A percentile compares a stretch with the other conserved stretches of the same genome.
Evolutionary conservation across 2,329 filamentous ascomycete genomes (phyloP).

Genomic region (Monosporascus sp.): DNA sequence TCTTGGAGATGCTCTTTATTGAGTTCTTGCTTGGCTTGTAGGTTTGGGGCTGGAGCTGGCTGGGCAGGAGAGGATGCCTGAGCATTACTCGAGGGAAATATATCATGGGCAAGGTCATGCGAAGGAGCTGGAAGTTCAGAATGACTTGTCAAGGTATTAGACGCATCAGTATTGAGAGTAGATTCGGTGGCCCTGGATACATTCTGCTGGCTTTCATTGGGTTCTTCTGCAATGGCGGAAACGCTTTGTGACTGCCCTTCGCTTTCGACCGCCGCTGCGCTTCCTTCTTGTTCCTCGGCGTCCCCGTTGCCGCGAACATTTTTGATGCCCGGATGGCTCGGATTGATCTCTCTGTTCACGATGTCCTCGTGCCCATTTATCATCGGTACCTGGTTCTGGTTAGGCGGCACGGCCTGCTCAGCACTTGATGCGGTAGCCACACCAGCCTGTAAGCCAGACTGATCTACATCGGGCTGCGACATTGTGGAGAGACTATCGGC

Average conservation of each 20-base stretch:
- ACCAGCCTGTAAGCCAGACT: conserved; percentile 22
- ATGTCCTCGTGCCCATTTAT: conserved; percentile 1
- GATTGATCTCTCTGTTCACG: neutral
- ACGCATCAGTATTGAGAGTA: conserved; percentile 12
- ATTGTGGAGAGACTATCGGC: conserved; percentile 46
- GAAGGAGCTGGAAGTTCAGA: conserved; percentile 9
- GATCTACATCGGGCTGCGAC: conserved; percentile 21
- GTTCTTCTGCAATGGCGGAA: conserved; percentile 40
- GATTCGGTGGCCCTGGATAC: conserved; percentile 35
- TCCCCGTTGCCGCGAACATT: conserved; percentile 31
- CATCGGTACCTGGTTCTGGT: conserved; percentile 4
- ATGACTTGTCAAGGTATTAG: conserved; percentile 11
- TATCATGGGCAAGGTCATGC: conserved; percentile 13
- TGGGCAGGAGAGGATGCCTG: conserved; percentile 18
- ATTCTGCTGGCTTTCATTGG: conserved; percentile 30
- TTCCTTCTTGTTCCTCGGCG: conserved; percentile 21
- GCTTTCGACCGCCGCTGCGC: conserved; percentile 24
- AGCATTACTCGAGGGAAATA: conserved; percentile 4
- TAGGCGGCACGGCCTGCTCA: neutral
- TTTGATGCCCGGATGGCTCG: conserved; percentile 1
- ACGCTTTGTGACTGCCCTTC: conserved; percentile 49
- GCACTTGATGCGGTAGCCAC: conserved; percentile 5
- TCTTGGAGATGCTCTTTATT: conserved; percentile 10
- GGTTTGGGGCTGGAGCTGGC: conserved; percentile 20
- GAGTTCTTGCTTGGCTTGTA: conserved; percentile 11